Percentiles rank a stretch among this genome's conserved stretches.
Conservation (phyloP, 495 filamentous ascomycete genomes). For the Tuber aestivum region DNA sequence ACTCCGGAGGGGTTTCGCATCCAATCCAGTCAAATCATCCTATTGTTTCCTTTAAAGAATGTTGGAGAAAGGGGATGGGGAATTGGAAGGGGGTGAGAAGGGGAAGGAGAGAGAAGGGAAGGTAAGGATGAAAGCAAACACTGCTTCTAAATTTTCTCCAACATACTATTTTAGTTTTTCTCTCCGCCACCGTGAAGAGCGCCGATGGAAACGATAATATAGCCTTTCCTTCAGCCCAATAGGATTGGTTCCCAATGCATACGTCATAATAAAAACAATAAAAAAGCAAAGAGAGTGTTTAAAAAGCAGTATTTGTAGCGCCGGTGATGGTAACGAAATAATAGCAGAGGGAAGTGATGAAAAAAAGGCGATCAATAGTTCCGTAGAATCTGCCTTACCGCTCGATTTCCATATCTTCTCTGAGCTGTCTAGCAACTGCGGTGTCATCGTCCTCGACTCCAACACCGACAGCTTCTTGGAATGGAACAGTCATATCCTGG, state of each 20-base stretch:
- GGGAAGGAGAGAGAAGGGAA: neutral
- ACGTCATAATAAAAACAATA: neutral
- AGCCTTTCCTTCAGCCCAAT: neutral
- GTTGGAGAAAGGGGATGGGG: neutral
- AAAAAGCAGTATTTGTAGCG: slow-evolving; percentile 13
- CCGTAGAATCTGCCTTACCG: slow-evolving; percentile 13
- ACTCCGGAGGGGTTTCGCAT: neutral
- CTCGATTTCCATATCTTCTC: slow-evolving; percentile 28
- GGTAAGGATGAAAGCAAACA: neutral
- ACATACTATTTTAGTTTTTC: neutral
- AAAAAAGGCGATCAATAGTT: slow-evolving; percentile 37
- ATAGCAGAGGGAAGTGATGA: slow-evolving; percentile 46
- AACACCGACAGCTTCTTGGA: slow-evolving; percentile 22
- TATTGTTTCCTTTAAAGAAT: neutral
- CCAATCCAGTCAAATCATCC: neutral
- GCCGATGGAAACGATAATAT: neutral
- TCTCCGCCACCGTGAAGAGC: neutral
- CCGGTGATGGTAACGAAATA: slow-evolving; percentile 10
- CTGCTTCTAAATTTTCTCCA: neutral
- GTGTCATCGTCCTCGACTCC: slow-evolving; percentile 26
- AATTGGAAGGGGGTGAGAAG: neutral
- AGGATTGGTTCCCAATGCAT: neutral
- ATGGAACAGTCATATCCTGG: slow-evolving; percentile 16
- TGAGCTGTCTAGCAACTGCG: slow-evolving; percentile 26
- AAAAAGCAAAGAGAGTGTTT: neutral